phyloP scores from a whole-genome alignment of 371 early-diverging fungal species.

The Mortierella sp. region DNA sequence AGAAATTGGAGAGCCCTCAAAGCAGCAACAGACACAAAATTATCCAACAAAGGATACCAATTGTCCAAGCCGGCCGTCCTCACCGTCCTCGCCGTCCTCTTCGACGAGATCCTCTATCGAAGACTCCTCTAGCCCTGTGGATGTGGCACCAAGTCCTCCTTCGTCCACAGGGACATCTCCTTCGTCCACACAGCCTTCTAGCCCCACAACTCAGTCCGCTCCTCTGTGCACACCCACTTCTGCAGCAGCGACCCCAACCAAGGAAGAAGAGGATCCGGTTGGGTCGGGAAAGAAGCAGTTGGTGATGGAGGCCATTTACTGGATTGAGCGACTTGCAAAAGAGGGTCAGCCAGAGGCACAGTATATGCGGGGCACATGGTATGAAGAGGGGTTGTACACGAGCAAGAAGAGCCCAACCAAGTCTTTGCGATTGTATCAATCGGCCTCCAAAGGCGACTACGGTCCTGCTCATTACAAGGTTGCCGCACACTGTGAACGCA shows the following conservation, averaged over 20 bases:
- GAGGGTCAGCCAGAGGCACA: slow-evolving; percentile 75
- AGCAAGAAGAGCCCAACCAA: slow-evolving; percentile 62
- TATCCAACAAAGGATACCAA: slow-evolving; percentile 6
- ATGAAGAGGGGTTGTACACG: slow-evolving; percentile 69
- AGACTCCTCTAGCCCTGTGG: too few species aligned
- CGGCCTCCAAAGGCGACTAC: slow-evolving; percentile 56
- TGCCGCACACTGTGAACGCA: slow-evolving; percentile 64
- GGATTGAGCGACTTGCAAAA: slow-evolving; percentile 76
- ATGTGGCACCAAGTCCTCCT: neutral
- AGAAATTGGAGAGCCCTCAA: slow-evolving; percentile 50
- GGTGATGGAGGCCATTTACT: slow-evolving; percentile 71
- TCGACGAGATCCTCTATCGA: neutral
- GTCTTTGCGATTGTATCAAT: slow-evolving; percentile 55
- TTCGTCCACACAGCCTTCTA: neutral
- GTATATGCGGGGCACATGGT: slow-evolving; percentile 76
- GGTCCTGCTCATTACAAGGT: slow-evolving; percentile 56
- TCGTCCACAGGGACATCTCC: neutral
- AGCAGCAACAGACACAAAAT: slow-evolving; percentile 26
- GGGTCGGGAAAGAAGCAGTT: slow-evolving; percentile 29
- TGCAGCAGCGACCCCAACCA: neutral
- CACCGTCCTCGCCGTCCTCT: neutral
- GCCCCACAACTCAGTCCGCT: too few species aligned
- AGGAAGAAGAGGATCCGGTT: neutral
- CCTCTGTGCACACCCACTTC: too few species aligned
- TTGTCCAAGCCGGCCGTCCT: neutral